Evolutionary conservation across 2,329 filamentous ascomycete species (phyloP).

Genomic region (Emergomyces pasteurianus): DNA sequence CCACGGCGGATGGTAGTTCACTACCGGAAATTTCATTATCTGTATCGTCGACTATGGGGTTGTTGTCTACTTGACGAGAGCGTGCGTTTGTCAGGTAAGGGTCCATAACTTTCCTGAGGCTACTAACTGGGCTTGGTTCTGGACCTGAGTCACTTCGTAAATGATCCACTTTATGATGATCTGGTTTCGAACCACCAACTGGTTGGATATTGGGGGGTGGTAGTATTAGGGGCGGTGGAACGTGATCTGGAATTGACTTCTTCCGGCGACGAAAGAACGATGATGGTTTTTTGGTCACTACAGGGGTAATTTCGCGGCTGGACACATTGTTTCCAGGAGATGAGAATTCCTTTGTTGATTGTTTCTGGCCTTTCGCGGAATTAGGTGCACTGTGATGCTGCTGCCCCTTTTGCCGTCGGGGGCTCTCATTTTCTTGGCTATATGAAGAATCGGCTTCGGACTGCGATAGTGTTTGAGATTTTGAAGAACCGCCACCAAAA

Average conservation of each 20-base stretch:
- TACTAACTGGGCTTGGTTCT: slow-evolving; percentile 58
- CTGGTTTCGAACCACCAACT: not conserved
- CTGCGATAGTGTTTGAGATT: slow-evolving; percentile 29
- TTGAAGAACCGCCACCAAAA: slow-evolving; percentile 57
- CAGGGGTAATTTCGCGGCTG: slow-evolving; percentile 25
- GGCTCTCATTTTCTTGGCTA: not conserved
- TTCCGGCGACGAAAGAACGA: slow-evolving; percentile 91
- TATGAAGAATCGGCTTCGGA: slow-evolving; percentile 5
- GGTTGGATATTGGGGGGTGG: slow-evolving; percentile 31
- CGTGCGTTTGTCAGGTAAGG: slow-evolving; percentile 51
- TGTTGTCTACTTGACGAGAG: slow-evolving; percentile 5
- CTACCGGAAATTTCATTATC: slow-evolving; percentile 16
- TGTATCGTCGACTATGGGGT: slow-evolving; percentile 8
- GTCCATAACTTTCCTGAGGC: slow-evolving; percentile 75
- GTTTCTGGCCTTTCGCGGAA: slow-evolving; percentile 16
- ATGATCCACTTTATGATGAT: slow-evolving; percentile 10
- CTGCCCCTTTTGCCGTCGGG: slow-evolving; percentile 3
- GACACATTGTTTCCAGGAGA: slow-evolving; percentile 12
- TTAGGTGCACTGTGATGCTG: slow-evolving; percentile 7
- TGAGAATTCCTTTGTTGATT: slow-evolving; percentile 16
- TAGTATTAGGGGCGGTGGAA: slow-evolving; percentile 46
- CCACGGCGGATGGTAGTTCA: slow-evolving; percentile 10
- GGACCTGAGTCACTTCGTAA: slow-evolving; percentile 10
- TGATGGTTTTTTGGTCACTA: slow-evolving; percentile 77
- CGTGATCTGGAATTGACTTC: slow-evolving; percentile 61